Base-by-base conservation (phyloP, 164 flowering plant genomes). In the Liquidambar formosana region DNA sequence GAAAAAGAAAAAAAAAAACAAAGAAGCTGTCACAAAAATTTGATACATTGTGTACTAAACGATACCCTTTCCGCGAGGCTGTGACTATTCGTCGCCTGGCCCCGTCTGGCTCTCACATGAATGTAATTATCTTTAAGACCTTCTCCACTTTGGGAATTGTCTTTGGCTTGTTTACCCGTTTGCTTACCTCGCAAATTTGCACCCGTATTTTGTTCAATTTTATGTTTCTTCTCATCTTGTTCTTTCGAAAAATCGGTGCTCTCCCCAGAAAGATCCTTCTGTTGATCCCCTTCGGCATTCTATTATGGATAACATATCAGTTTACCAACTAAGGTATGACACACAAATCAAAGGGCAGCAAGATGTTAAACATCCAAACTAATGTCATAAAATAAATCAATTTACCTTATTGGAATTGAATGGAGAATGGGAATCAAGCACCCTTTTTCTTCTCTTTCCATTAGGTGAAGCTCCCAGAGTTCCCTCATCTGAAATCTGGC, bases 11-110 rank as follows among this genome's bases (percentile, higher is more conserved):
- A 33, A 16, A 46, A 28, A 46, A 16, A 46, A 14, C 26, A 16
- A 14, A 54, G 1, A 70, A 22, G 47, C 43, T 33, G 16, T 62
- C 22, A 61, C 10, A 12, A 8, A 46, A 63, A 4, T 21, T 47
- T 25, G 21, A 65, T 11, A 18, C 19, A 49, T 61, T 16, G 41
- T 16, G 41, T 2, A 19, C 10, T 0, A 70, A 61, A 63, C 54
- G 64, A 54, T 80, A 94, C 99, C 82, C 99, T 87, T 80, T 94
- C 99, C 19, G 99, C 99, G 66, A 94, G 96, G 78, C 99, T 94
- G 78, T 94, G 99, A 75, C 99, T 94, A 57, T 94, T 94, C 28
- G 99, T 94, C 38, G 99, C 99, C 68, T 94, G 97, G 45, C 99
- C 99, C 54, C 99, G 82, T 76, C 87, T 84, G 33, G 99, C 99